phyloP scores from a whole-genome alignment of 2,329 filamentous ascomycete species.

The Fusarium sp. region DNA sequence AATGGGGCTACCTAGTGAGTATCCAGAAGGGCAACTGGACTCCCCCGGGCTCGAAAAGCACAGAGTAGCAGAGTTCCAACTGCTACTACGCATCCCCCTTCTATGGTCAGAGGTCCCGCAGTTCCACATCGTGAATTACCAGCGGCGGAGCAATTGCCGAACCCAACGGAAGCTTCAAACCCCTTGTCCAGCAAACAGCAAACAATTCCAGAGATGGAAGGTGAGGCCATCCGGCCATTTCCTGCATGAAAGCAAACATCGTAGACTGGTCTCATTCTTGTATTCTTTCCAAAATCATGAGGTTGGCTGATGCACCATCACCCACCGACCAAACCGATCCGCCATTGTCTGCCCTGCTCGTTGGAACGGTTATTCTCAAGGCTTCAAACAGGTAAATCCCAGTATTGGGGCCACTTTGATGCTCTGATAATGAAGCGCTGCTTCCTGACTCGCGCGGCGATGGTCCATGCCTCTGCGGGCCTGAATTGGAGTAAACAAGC shows the following conservation, averaged over 20 bases:
- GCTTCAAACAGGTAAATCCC: fast-evolving
- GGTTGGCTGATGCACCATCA: neutral
- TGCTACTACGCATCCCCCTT: neutral
- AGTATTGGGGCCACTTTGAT: neutral
- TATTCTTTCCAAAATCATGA: fast-evolving
- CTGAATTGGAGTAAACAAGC: neutral
- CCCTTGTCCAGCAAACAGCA: fast-evolving
- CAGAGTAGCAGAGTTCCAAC: too few relatives aligned
- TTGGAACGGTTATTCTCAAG: fast-evolving
- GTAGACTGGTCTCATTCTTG: fast-evolving
- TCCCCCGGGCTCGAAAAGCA: too few relatives aligned
- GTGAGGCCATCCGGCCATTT: neutral
- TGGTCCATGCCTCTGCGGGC: neutral
- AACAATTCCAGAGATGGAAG: too few relatives aligned
- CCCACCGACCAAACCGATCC: fast-evolving
- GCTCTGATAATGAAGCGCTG: fast-evolving
- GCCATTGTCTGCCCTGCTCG: fast-evolving
- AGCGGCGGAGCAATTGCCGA: neutral
- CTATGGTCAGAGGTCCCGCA: fast-evolving
- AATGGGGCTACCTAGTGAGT: too few relatives aligned
- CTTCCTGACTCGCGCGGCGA: neutral
- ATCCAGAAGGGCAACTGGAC: too few relatives aligned
- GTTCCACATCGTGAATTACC: neutral
- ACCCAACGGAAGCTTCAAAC: neutral
- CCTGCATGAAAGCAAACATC: too few relatives aligned